Base-by-base conservation (phyloP, 2,329 filamentous ascomycete genomes). In the Aureobasidium musti region DNA sequence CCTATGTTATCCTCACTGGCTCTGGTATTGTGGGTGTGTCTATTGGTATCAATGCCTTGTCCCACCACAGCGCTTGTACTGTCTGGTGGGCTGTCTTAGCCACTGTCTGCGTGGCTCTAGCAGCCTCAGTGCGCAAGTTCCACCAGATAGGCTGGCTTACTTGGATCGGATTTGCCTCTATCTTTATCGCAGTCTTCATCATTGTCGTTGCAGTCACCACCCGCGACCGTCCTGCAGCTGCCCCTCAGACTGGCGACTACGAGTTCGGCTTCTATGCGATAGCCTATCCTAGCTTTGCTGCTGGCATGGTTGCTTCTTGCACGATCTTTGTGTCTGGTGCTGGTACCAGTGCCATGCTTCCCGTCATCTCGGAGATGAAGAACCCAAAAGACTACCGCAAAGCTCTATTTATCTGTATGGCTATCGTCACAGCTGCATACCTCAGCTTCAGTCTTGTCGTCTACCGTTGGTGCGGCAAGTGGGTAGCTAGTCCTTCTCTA, bases 351-450 rank as follows among this genome's bases (percentile, higher is more conserved):
- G 84, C 85, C 1, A 89, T 88, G 71, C 76, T 89, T 1, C 85
- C 86, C 5, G 84, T 89, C 67, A 89, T 89, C 63, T 84, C 83
- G 0, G 87, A 89, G 76, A 89, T 89, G 86, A 79, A 78, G 49
- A 79, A 81, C 35, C 86, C 87, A 0, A 79, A 78, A 23, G 84
- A 88, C 70, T 89, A 84, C 74, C 81, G 81, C 68, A 88, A 87
- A 73, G 82, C 87, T 0, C 78, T 89, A 0, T 87, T 82, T 71
- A 74, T 82, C 17, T 86, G 83, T 74, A 87, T 87, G 85, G 78
- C 75, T 19, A 74, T 88, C 61, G 84, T 87, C 5, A 83, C 82
- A 0, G 79, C 81, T 0, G 82, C 82, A 0, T 89, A 89, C 71
- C 78, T 87, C 13, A 80, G 82, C 37, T 86, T 88, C 72, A 82